These are phyloP conservation scores for Henckelia pumila DNA, from an alignment of 257 asterid species.

Conservation along the genomic window DNA sequence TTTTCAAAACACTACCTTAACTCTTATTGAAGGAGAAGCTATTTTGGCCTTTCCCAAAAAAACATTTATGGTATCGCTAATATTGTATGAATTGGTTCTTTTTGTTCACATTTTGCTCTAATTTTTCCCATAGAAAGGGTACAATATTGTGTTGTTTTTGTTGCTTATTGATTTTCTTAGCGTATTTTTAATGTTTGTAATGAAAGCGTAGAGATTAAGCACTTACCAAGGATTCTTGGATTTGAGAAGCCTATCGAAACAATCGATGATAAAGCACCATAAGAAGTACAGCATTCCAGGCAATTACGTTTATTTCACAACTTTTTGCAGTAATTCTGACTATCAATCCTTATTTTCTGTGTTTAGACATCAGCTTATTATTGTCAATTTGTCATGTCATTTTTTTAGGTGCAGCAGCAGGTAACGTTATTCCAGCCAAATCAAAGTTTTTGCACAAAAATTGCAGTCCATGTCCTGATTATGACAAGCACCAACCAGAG, in stretches of 20 bases:
- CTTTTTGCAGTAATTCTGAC: background rate
- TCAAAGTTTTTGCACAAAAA: constrained; percentile 21
- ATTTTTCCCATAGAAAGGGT: no score
- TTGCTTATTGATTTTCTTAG: no score
- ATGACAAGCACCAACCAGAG: constrained; percentile 27
- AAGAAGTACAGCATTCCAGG: constrained; percentile 41
- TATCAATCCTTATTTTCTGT: background rate
- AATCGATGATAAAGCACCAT: constrained; percentile 29
- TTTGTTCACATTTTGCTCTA: background rate
- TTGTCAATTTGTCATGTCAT: background rate
- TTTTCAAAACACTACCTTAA: no score
- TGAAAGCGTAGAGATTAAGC: constrained; percentile 39
- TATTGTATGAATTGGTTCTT: background rate
- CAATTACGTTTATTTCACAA: constrained; percentile 23
- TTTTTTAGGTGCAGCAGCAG: constrained; percentile 19
- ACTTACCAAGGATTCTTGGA: constrained; percentile 30
- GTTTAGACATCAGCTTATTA: background rate
- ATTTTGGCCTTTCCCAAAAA: no score
- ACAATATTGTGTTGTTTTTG: no score
- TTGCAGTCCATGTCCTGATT: constrained; percentile 25
- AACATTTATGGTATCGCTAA: no score
- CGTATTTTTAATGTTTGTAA: no score
- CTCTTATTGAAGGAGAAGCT: background rate
- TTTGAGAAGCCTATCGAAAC: constrained; percentile 33
- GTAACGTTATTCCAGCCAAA: constrained; percentile 9